Conservation (phyloP, 2,329 filamentous ascomycete species). For the Fusarium sp. region DNA sequence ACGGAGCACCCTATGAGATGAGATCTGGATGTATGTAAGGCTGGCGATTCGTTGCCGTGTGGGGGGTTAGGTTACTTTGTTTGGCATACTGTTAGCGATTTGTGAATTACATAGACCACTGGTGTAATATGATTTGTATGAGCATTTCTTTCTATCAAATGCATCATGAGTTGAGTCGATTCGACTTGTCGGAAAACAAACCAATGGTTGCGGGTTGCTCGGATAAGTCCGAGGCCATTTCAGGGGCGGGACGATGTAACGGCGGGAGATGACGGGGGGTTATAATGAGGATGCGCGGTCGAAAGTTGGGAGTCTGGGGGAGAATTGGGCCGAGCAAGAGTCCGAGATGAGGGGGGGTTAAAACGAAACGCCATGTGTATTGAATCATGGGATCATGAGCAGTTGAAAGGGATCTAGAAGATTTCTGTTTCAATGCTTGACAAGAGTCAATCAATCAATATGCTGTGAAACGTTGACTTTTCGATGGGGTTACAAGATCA, state of each 20-base stretch:
- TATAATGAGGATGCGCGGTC: slow-evolving; percentile 18
- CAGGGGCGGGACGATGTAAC: slow-evolving; percentile 21
- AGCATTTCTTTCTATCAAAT: neutral
- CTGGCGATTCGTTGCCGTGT: slow-evolving; percentile 12
- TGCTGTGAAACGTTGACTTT: neutral
- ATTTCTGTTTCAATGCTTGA: neutral
- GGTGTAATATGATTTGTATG: slow-evolving; percentile 27
- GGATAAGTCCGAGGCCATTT: neutral
- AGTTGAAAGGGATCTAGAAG: slow-evolving; percentile 1
- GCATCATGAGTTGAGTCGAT: neutral
- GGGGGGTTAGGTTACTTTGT: slow-evolving; percentile 11
- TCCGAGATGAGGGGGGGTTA: slow-evolving; percentile 36
- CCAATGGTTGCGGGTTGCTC: neutral
- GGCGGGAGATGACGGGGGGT: slow-evolving; percentile 19
- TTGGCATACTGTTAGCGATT: slow-evolving; percentile 33
- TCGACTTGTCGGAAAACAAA: neutral
- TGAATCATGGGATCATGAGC: too few species aligned
- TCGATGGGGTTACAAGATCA: neutral
- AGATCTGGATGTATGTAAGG: slow-evolving; percentile 21
- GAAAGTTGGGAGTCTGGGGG: slow-evolving; percentile 22
- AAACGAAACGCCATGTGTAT: slow-evolving; percentile 20
- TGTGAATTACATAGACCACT: slow-evolving; percentile 28
- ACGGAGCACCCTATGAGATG: slow-evolving; percentile 28
- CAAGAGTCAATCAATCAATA: neutral
- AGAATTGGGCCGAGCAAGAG: slow-evolving; percentile 31